Percentiles rank a stretch among this genome's conserved stretches.
Conservation (phyloP, 2,329 filamentous ascomycete genomes). For the Neonectria faginata region DNA sequence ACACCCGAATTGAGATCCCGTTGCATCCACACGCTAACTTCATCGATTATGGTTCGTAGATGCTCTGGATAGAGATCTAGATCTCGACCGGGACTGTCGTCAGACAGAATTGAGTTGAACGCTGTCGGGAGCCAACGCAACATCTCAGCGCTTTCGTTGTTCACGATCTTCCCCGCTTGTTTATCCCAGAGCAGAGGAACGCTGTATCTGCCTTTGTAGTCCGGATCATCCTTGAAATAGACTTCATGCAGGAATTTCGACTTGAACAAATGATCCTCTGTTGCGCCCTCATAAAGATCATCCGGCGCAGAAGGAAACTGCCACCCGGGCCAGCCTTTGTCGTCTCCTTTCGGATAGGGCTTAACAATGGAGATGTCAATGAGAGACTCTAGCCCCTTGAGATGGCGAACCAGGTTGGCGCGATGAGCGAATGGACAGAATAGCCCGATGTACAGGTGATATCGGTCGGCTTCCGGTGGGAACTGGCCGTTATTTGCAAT, state of each 20-base stretch:
- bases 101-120: conserved; percentile 70
- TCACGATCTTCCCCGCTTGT: conserved; percentile 76
- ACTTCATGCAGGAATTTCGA: conserved; percentile 76
- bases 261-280: conserved; percentile 71
- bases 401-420: conserved; percentile 75
- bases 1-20: conserved; percentile 60
- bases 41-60: conserved; percentile 68
- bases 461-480: conserved; percentile 68
- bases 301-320: conserved; percentile 63
- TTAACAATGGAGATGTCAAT: conserved; percentile 72
- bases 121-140: conserved; percentile 85
- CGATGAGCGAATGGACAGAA: conserved; percentile 78
- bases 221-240: conserved; percentile 74
- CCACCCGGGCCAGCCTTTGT: conserved; percentile 73
- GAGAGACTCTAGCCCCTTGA: conserved; percentile 79
- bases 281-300: conserved; percentile 68
- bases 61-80: conserved; percentile 67
- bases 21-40: conserved; percentile 76
- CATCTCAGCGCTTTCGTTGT: conserved; percentile 85
- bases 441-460: conserved; percentile 70
- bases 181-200: conserved; percentile 80
- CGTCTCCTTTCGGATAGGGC: conserved; percentile 74
- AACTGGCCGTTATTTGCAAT: conserved; percentile 53
- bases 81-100: conserved; percentile 52
- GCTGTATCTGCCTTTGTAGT: conserved; percentile 78